Evolutionary conservation across 202 grass and related monocot genomes (phyloP).

Genomic region (Setaria italica): DNA sequence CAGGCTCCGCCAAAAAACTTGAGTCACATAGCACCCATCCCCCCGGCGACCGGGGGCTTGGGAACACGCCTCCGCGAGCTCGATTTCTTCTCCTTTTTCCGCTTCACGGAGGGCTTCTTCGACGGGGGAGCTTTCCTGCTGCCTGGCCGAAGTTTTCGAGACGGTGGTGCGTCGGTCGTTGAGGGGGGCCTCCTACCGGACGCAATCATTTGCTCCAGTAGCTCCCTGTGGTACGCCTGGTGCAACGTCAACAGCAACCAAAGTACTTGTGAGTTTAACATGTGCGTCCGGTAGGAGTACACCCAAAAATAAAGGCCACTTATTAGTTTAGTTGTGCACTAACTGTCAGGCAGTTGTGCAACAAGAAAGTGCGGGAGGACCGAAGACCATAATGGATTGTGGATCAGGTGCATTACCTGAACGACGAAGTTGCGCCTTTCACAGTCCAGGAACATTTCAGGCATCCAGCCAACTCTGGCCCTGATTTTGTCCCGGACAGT

Average conservation of each 20-base stretch:
- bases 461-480: conserved; percentile 73
- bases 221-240: conserved; percentile 93
- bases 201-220: conserved; percentile 78
- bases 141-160: conserved; percentile 43
- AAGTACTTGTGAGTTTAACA: conserved; percentile 25
- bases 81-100: conserved; percentile 75
- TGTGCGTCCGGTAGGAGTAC: conserved; percentile 1
- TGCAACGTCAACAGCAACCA: conserved; percentile 29
- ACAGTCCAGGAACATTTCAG: conserved; percentile 92
- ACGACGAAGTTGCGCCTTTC: conserved; percentile 92
- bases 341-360: conserved; percentile 6
- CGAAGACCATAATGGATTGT: neutral
- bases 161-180: conserved; percentile 8
- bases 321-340: conserved; percentile 21
- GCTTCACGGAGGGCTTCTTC: conserved; percentile 61
- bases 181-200: conserved; percentile 47
- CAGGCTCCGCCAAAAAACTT: neutral
- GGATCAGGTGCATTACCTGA: conserved; percentile 60
- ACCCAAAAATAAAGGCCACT: conserved; percentile 4
- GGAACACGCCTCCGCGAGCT: conserved; percentile 55
- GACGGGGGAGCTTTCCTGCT: conserved; percentile 55
- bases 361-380: neutral
- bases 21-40: conserved; percentile 47
- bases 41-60: conserved; percentile 31
- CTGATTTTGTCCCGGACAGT: conserved; percentile 89